Evolutionary conservation across 2,329 filamentous ascomycete species (phyloP), one percentile per base, ranked within the genome.

Genomic region (Fusarium illudens): DNA sequence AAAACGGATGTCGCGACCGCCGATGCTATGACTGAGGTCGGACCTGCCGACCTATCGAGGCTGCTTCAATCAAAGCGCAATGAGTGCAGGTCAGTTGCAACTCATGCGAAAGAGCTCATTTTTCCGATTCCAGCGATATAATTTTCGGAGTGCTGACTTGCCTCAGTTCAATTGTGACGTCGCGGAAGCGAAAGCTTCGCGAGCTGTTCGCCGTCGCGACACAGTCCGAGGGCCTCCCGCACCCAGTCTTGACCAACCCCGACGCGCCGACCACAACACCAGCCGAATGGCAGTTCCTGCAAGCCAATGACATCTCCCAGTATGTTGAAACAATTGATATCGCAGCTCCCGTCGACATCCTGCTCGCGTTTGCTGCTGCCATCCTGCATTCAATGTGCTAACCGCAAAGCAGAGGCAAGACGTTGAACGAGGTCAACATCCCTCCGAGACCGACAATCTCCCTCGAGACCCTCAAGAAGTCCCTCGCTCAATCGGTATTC

Each of bases 121-220:
- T 82, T 82, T 83, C 80, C 82, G 82, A 84, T 84, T 72, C 75
- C 72, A 78, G 79, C 71, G 78, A 82, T 86, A 70, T 77, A 58
- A 73, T 74, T 80, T 82, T 81, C 53, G 75, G 64, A 61, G 60
- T 84, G 75, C 79, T 88, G 67, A 87, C 77, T 37, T 22, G 66
- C 65, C 71, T 62, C 77, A 91, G 89, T 82, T 85, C 87, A 87
- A 90, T 91, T 86, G 88, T 92, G 85, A 87, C 86, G 81, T 93
- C 92, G 86, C 91, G 92, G 81, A 96, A 96, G 88, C 90, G 93
- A 81, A 96, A 96, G 86, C 87, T 97, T 79, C 90, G 91, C 79
- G 92, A 96, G 83, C 87, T 97, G 75, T 97, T 92, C 84, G 86
- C 87, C 74, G 88, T 92, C 86, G 90, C 92, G 84, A 91, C 91